phyloP scores from a whole-genome alignment of 225 moss, liverwort and hornwort species.

The Physcomitrellopsis africana region DNA sequence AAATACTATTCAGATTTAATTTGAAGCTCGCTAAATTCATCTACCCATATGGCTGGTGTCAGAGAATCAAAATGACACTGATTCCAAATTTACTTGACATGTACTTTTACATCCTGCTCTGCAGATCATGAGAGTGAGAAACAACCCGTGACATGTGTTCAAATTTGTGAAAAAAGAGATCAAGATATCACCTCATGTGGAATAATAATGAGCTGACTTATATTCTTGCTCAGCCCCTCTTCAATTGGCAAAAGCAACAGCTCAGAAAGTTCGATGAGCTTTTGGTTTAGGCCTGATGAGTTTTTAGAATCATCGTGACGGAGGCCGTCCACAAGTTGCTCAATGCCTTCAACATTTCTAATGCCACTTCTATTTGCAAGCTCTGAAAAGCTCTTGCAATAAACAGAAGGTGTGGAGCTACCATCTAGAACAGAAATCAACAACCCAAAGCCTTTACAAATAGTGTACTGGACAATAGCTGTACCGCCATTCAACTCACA shows the following conservation, averaged over 20 bases:
- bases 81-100: background rate
- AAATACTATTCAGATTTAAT: background rate
- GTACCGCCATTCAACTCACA: background rate
- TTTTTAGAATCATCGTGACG: too few species aligned
- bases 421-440: constrained; percentile 19
- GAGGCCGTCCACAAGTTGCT: constrained; percentile 18
- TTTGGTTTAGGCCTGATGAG: too few species aligned
- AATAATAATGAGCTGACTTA: constrained; percentile 10
- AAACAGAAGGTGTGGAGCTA: constrained; percentile 9
- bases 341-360: constrained; percentile 7
- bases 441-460: constrained; percentile 28
- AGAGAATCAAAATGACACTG: too few species aligned
- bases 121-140: too few species aligned
- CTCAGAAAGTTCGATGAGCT: constrained; percentile 13
- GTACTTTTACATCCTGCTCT: too few species aligned
- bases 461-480: constrained; percentile 19
- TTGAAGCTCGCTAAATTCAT: background rate
- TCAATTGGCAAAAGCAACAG: background rate
- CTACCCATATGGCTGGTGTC: background rate
- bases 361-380: constrained; percentile 1
- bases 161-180: background rate
- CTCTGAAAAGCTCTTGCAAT: constrained; percentile 20
- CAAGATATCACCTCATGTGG: constrained; percentile 20
- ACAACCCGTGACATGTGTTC: constrained; percentile 3
- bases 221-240: constrained; percentile 1